A percentile compares a stretch with the other conserved stretches of the same genome.
Evolutionary conservation across 371 early-diverging fungal species (phyloP).

Genomic region (Mucor plumbeus): DNA sequence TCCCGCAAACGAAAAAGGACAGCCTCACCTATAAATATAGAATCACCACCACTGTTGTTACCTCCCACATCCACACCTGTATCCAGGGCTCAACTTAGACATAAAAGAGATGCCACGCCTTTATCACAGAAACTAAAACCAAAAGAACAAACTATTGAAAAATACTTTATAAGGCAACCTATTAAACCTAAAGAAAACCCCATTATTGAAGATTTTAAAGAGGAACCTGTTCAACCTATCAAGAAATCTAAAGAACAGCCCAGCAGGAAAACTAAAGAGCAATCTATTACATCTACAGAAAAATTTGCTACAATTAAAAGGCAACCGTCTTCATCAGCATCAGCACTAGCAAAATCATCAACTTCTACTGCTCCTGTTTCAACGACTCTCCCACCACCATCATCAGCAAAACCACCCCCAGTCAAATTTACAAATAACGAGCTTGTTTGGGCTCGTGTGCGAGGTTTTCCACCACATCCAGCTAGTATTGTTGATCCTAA

Average conservation of each 20-base stretch:
- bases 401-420: neutral
- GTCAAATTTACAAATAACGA: conserved; percentile 15
- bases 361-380: no score
- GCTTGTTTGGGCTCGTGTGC: conserved; percentile 54
- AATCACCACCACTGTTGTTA: neutral
- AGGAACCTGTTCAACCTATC: neutral
- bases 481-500: conserved; percentile 36
- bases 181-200: no score
- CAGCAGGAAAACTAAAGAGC: neutral
- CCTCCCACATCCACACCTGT: neutral
- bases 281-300: neutral
- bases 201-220: neutral
- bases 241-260: no score
- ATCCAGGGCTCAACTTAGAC: neutral
- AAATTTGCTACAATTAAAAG: neutral
- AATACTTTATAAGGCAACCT: neutral
- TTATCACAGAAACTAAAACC: neutral
- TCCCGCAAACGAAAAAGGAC: neutral
- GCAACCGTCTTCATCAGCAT: neutral
- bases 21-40: neutral
- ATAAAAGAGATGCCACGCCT: neutral
- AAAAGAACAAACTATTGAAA: neutral
- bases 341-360: neutral
- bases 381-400: no score
- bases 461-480: conserved; percentile 53